Conservation (phyloP, 2,329 filamentous ascomycete genomes). For the Sclerotinia nivalis region DNA sequence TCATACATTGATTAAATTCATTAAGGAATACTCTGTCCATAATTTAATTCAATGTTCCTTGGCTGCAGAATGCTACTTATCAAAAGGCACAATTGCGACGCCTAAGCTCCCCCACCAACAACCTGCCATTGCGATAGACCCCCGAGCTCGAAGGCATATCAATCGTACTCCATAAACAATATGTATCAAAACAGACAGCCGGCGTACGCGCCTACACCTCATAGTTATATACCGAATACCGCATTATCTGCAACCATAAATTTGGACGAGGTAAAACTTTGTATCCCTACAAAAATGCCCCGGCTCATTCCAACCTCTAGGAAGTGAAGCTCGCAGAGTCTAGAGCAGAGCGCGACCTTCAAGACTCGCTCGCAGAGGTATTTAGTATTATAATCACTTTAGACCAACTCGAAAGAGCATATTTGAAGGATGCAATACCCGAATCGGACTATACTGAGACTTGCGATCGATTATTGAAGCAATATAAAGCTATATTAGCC, state of each 20-base stretch:
- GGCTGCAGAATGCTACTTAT: background rate
- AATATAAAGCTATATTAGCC: conserved; percentile 92
- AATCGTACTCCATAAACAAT: conserved; percentile 19
- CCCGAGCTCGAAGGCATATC: conserved; percentile 1
- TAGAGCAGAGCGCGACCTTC: conserved; percentile 84
- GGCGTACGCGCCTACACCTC: conserved; percentile 43
- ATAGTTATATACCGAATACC: conserved; percentile 83
- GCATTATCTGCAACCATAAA: conserved; percentile 86
- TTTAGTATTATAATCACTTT: conserved; percentile 97
- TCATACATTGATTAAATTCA: too few relatives aligned
- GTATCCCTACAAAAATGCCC: background rate
- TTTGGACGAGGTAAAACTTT: conserved; percentile 72
- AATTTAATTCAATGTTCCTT: background rate
- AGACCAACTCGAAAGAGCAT: conserved; percentile 94
- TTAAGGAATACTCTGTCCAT: background rate
- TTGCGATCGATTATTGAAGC: conserved; percentile 88
- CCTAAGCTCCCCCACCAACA: conserved; percentile 19
- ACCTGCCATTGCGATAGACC: conserved; percentile 1
- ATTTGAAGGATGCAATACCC: conserved; percentile 89
- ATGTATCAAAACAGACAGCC: conserved; percentile 42
- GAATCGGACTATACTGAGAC: conserved; percentile 95
- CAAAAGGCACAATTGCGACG: background rate
- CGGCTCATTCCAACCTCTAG: conserved; percentile 47
- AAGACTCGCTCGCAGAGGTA: conserved; percentile 94
- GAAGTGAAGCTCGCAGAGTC: conserved; percentile 91